Percentiles rank a stretch among this genome's conserved stretches.
Evolutionary conservation across 768 basidiomycete species (phyloP).

Genomic region (Lentinus tigrinus): DNA sequence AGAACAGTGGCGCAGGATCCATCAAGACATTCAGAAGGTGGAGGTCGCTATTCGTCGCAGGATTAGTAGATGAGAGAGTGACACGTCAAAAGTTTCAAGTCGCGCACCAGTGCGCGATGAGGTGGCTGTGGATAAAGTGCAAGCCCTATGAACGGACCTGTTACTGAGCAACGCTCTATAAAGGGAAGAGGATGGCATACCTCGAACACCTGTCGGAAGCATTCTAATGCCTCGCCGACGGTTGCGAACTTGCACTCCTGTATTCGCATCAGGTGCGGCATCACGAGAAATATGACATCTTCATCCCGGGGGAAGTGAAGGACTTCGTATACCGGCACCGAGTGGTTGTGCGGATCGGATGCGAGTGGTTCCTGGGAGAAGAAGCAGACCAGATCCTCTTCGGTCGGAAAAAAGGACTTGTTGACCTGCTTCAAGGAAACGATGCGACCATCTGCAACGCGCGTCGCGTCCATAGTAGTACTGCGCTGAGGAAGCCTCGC

Average conservation of each 20-base stretch:
- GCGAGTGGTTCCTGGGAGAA: slow-evolving; percentile 1
- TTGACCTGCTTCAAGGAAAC: slow-evolving; percentile 19
- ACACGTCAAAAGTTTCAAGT: background rate
- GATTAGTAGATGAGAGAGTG: background rate
- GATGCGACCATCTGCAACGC: slow-evolving; percentile 12
- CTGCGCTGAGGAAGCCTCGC: background rate
- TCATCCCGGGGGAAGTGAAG: slow-evolving; percentile 10
- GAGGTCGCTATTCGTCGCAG: slow-evolving; percentile 11
- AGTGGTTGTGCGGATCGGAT: slow-evolving; percentile 23
- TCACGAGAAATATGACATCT: slow-evolving; percentile 25
- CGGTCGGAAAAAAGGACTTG: slow-evolving; percentile 17
- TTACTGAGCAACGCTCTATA: too few species aligned
- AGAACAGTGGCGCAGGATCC: slow-evolving; percentile 11
- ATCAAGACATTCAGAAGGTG: slow-evolving; percentile 17
- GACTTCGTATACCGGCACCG: slow-evolving; percentile 22
- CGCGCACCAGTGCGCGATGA: slow-evolving; percentile 34
- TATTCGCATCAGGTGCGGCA: slow-evolving; percentile 31
- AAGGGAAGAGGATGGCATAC: slow-evolving; percentile 12
- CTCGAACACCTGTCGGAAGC: slow-evolving; percentile 34
- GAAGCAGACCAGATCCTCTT: slow-evolving; percentile 8
- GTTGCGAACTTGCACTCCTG: slow-evolving; percentile 31
- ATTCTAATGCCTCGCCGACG: slow-evolving; percentile 36
- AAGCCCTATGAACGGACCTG: slow-evolving; percentile 35
- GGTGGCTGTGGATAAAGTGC: slow-evolving; percentile 34
- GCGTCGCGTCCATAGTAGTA: slow-evolving; percentile 19